Percentiles rank a stretch among this genome's conserved stretches.
These are phyloP conservation scores for Pistacia atlantica DNA, from an alignment of 345 rosid species.

Conservation along the genomic window DNA sequence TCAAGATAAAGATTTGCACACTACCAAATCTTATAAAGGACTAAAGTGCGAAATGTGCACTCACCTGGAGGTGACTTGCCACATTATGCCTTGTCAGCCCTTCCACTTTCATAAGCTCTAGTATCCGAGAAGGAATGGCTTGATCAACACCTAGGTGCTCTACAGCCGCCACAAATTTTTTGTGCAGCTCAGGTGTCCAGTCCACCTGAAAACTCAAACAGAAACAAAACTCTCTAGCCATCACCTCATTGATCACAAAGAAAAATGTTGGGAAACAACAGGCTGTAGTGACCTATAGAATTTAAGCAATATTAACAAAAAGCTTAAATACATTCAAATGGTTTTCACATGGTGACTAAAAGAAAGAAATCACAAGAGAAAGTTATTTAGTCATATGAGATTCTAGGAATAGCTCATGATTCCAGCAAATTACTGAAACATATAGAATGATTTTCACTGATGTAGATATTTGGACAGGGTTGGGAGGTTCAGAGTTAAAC, in stretches of 20 bases:
- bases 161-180: constrained; percentile 86
- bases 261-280: not conserved
- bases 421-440: not conserved
- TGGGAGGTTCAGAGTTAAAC: not conserved
- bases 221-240: not conserved
- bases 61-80: constrained; percentile 97
- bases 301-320: not conserved
- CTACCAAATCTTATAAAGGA: not conserved
- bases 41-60: constrained; percentile 9
- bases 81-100: constrained; percentile 94
- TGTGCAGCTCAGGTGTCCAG: constrained; percentile 92
- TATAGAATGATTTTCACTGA: not conserved
- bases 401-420: not conserved
- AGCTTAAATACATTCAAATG: not conserved
- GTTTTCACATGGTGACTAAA: not conserved
- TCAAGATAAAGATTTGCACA: not conserved
- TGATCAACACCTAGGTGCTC: constrained; percentile 90
- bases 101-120: constrained; percentile 97
- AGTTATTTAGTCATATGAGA: not conserved
- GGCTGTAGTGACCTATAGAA: not conserved
- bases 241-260: not conserved
- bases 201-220: constrained; percentile 63
- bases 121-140: constrained; percentile 93
- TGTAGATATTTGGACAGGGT: not conserved
- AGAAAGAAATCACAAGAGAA: not conserved